Evolutionary conservation across 441 rosid species (phyloP).

Genomic region (Croton setiger): DNA sequence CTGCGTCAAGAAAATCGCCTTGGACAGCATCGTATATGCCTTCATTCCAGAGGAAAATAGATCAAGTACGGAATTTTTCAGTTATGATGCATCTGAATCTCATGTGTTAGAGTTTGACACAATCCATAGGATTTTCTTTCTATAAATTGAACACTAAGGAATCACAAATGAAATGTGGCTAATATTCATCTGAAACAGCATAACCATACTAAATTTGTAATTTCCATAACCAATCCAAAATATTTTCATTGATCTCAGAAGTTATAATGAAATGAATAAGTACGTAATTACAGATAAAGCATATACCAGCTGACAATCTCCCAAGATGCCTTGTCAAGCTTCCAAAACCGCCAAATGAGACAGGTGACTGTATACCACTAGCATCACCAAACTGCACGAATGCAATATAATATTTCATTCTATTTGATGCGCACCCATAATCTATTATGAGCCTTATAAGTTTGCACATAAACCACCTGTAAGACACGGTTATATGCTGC

Average conservation of each 20-base stretch:
- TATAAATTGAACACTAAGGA: background rate
- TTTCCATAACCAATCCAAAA: background rate
- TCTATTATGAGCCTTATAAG: constrained; percentile 12
- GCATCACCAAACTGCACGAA: constrained; percentile 93
- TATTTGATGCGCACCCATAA: constrained; percentile 9
- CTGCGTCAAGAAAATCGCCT: constrained; percentile 67
- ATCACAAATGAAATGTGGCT: background rate
- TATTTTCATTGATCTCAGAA: background rate
- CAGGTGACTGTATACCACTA: constrained; percentile 97
- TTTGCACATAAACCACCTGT: constrained; percentile 53
- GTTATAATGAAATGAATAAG: background rate
- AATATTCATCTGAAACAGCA: constrained; percentile 4
- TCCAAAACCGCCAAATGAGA: constrained; percentile 99
- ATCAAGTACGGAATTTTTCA: constrained; percentile 7
- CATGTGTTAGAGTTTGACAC: constrained; percentile 1
- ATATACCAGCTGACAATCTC: constrained; percentile 77
- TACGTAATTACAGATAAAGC: background rate
- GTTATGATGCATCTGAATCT: background rate
- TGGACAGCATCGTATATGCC: constrained; percentile 78
- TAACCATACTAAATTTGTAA: background rate
- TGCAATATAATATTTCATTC: constrained; percentile 21
- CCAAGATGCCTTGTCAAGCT: constrained; percentile 94
- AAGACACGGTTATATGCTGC: constrained; percentile 86
- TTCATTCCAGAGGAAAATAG: constrained; percentile 25
- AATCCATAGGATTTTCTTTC: background rate